Evolutionary conservation across 108 stramenopile genomes (phyloP), one percentile per base, ranked within the genome.

Genomic region (Skeletonema grethae): DNA sequence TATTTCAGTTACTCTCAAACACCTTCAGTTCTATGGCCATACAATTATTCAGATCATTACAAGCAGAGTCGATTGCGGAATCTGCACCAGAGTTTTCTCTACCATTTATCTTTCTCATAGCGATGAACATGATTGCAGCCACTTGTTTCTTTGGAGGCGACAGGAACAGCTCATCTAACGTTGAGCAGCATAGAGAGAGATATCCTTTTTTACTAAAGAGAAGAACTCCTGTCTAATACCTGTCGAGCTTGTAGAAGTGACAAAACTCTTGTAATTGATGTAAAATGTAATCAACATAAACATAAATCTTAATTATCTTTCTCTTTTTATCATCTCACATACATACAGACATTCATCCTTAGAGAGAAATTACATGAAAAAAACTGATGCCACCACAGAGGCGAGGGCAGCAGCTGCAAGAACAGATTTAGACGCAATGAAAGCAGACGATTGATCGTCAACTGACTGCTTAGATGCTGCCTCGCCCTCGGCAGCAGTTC

Each of bases 1-100:
- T 91, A 38, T 88, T 89, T 46, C 90, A 89, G 53, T 75, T 91
- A 9, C 86, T 88, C 57, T 87, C 90, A 35, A 91, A 91, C 75
- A 50, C 87, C 16, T 56, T 87, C 65, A 87, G 85, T 46, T 88
- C 90, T 22, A 11, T 82, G 15, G 88, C 88, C 63, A 89, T 91
- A 69, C 90, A 88, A 4, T 61, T 83, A 41, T 91, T 91, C 84
- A 87, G 88, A 74, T 53, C 22, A 22, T n/a, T 53, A 10, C 50
- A 53, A 22, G 8, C 15, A 11, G 60, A 43, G 15, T 43, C 41
- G 15, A n/a, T 43, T 10, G 41, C 41, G 15, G 15, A 7, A 53
- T 22, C 50, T 53, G 50, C n/a, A 10, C 50, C 50, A 22, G 50
- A 53, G 18, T 53, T 22, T 53, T 53, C 50, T 5, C 22, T 53